Evolutionary conservation across 2,329 filamentous ascomycete species (phyloP).

Genomic region (Neonectria ditissima): DNA sequence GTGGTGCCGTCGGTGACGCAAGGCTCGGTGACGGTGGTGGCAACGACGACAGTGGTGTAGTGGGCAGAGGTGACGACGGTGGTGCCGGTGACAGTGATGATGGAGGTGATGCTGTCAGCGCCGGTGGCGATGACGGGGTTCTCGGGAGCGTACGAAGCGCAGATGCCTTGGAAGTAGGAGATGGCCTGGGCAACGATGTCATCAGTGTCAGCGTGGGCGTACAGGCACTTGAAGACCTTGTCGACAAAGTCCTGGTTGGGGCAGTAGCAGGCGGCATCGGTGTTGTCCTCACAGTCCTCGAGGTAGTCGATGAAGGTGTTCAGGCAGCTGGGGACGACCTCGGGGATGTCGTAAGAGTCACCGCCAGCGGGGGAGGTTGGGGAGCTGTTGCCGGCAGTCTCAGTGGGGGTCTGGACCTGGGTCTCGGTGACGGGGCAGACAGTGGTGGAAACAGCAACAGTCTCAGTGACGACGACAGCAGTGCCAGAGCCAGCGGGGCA

Average conservation of each 20-base stretch:
- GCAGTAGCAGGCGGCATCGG: conserved; percentile 88
- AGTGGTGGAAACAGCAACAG: conserved; percentile 39
- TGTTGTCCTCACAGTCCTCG: conserved; percentile 81
- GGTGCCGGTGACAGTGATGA: conserved; percentile 66
- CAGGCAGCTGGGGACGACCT: conserved; percentile 85
- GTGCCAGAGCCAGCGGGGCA: conserved; percentile 57
- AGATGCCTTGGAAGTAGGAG: conserved; percentile 91
- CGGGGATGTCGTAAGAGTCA: conserved; percentile 58
- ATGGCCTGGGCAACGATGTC: conserved; percentile 77
- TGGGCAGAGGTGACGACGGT: conserved; percentile 63
- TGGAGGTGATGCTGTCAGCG: conserved; percentile 72
- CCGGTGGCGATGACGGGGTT: conserved; percentile 91
- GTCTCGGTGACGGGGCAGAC: conserved; percentile 44
- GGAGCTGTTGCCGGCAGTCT: conserved; percentile 32
- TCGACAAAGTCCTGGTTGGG: conserved; percentile 79
- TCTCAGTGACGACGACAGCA: conserved; percentile 41
- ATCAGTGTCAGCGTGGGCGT: conserved; percentile 77
- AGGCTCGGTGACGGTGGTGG: conserved; percentile 61
- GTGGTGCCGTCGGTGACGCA: conserved; percentile 62
- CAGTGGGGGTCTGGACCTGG: conserved; percentile 31
- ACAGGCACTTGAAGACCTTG: conserved; percentile 84
- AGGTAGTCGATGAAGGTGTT: conserved; percentile 87
- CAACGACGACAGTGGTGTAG: conserved; percentile 64
- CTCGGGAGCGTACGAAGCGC: conserved; percentile 76
- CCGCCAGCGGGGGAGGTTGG: conserved; percentile 47